These are phyloP conservation scores for Lumnitzera racemosa DNA, from an alignment of 345 rosid genomes.

Conservation along the genomic window DNA sequence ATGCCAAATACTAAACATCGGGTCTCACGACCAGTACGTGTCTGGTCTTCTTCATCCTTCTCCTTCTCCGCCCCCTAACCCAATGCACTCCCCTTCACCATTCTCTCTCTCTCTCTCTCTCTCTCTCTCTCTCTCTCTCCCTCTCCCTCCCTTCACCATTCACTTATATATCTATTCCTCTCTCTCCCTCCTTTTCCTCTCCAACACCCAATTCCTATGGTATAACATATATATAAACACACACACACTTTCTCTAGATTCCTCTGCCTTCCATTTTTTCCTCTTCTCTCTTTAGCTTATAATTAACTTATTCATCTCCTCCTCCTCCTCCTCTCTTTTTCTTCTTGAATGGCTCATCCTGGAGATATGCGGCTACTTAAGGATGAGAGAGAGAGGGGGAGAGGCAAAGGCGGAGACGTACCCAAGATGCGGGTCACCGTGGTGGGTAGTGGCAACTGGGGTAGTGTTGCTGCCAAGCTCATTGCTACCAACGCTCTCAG, in stretches of 20 bases:
- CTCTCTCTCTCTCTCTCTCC: constrained; percentile 16
- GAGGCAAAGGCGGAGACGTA: not conserved
- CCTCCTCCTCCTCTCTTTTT: not conserved
- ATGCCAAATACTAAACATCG: too few relatives aligned
- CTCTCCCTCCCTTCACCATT: constrained; percentile 28
- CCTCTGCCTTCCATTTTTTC: not conserved
- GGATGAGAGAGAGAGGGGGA: not conserved
- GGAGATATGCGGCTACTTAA: not conserved
- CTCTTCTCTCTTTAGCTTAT: not conserved
- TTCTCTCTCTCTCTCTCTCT: constrained; percentile 5
- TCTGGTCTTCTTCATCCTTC: constrained; percentile 15
- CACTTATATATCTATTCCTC: constrained; percentile 2
- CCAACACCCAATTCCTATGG: too few relatives aligned
- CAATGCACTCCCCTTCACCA: constrained; percentile 9
- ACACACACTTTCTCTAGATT: not conserved
- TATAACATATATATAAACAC: not conserved
- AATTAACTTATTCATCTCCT: not conserved
- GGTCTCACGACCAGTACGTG: too few relatives aligned
- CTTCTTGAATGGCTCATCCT: not conserved
- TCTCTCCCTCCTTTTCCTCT: not conserved
- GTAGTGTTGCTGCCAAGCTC: constrained; percentile 96
- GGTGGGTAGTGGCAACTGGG: constrained; percentile 98
- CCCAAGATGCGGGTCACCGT: constrained; percentile 60
- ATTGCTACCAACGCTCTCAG: constrained; percentile 80
- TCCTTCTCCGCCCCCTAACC: constrained; percentile 6